Base-by-base conservation (phyloP, 2,329 filamentous ascomycete species). In the Helminthosporium solani region DNA sequence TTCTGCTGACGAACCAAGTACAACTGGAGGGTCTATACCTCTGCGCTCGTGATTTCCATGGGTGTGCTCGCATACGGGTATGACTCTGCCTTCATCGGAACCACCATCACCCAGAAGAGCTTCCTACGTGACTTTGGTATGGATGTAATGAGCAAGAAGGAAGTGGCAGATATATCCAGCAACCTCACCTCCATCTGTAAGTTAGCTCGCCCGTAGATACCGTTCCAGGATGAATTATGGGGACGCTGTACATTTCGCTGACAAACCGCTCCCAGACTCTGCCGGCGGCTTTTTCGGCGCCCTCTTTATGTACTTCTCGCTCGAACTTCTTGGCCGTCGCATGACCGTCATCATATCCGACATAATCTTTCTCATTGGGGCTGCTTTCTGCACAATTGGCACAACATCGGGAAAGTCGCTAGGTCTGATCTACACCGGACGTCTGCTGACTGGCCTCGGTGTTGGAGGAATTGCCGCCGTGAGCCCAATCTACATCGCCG, bases 241-340 rank as follows among this genome's bases (percentile, higher is more conserved):
- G n/a, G n/a, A n/a, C n/a, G n/a, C 23, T 25, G 23, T 25, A 25
- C 23, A 25, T 25, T 25, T 25, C 23, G 23, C 23, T 25, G 9
- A 25, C 23, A 12, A 35, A 12, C 12, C 7, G 7, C 9, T 7
- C 20, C 2, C 42, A 63, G 57, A 70, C 43, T 68, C 66, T n/a
- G 78, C 77, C 0, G 78, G 78, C 15, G 77, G 76, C 1, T 77
- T 81, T 35, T 77, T 80, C 25, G 78, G 78, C 11, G 77, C 78
- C 8, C 65, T 81, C 1, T 33, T 72, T 76, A 40, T 72, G 78
- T 56, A 56, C 70, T 44, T 74, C 64, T 28, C 64, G 60, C 45
- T 55, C 57, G 77, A 80, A 50, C 66, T 70, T 16, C 66, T 78
- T 30, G 78, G 78, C 33, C 72, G 78, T 28, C 77, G 76, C 50